A percentile compares a stretch with the other conserved stretches of the same genome.
Conservation (phyloP, 768 basidiomycete genomes). For the Termitomyces sp. region DNA sequence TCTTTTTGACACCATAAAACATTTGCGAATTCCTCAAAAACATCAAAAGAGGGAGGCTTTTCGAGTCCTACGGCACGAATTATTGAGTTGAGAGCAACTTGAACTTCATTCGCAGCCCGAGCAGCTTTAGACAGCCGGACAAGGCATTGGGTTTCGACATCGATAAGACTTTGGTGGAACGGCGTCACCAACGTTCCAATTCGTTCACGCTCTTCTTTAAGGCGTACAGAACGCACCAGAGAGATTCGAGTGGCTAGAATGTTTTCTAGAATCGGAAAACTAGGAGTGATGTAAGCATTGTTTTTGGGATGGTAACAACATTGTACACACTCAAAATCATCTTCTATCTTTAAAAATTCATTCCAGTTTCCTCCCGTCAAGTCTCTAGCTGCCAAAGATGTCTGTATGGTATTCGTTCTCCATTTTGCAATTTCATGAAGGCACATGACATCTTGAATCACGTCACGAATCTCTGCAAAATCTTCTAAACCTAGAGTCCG, state of each 20-base stretch:
- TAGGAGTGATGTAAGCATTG: conserved; percentile 3
- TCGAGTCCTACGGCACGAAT: conserved; percentile 70
- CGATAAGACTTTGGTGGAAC: conserved; percentile 44
- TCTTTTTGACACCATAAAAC: conserved; percentile 90
- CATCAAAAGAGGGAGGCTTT: conserved; percentile 37
- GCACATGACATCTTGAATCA: conserved; percentile 72
- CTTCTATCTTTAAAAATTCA: conserved; percentile 44
- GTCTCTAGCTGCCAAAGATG: conserved; percentile 27
- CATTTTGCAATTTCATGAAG: conserved; percentile 73
- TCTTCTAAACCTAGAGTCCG: conserved; percentile 72
- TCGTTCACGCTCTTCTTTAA: conserved; percentile 69
- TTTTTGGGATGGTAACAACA: background rate
- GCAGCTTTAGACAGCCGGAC: conserved; percentile 71
- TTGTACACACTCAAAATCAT: conserved; percentile 63
- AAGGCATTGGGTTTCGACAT: conserved; percentile 68
- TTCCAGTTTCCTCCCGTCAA: conserved; percentile 33
- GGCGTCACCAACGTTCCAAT: conserved; percentile 69
- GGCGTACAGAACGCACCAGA: conserved; percentile 67
- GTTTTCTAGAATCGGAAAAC: conserved; percentile 73
- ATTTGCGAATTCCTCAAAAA: conserved; percentile 80
- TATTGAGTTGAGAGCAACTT: conserved; percentile 85
- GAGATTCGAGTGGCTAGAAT: conserved; percentile 81
- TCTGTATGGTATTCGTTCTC: conserved; percentile 37
- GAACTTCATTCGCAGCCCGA: conserved; percentile 59
- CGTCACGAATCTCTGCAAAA: conserved; percentile 68